Evolutionary conservation across 345 rosid genomes (phyloP), one percentile per base, ranked within the genome.

Genomic region (Cardamine occulta): DNA sequence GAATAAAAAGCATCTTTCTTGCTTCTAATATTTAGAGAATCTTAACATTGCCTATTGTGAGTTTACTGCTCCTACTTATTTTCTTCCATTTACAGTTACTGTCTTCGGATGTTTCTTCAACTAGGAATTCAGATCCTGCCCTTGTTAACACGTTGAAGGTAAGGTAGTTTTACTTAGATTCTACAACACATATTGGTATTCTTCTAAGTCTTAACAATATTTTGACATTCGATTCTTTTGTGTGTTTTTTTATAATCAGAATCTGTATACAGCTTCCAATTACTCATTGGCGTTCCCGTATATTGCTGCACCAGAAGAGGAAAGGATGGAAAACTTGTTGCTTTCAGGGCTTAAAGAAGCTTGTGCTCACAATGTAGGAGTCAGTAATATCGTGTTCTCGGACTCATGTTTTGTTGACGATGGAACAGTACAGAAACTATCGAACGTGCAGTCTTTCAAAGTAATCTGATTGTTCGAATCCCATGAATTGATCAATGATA

Each of bases 231-330:
- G 21, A 31, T 47, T 28, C 18, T 84, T n/a, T 55, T 28, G 58
- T 17, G 40, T 37, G 9, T 9, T 37, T 37, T 70, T 67, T 54
- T 32, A 29, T 26, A 15, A 32, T 66, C 89, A 94, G 97, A 87
- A 31, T 59, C 86, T 88, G 5, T 88, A 76, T 78, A 78, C 81
- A 14, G 79, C 73, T 42, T 88, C 97, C 78, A 95, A 87, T 67
- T 89, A 88, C 79, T 94, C 98, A 48, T 66, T 92, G 96, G 99
- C 93, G 28, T 94, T 92, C 74, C 99, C 97, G 6, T 94, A 86
- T 58, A 85, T 94, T 78, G 71, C 86, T 74, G 75, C 89, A 51
- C 82, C 89, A 10, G 85, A 84, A 79, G 88, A 87, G 73, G 90
- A 89, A 81, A 80, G 87, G 55, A 84, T 95, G 86, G 97, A 90